Base-by-base conservation (phyloP, 306 rosid genomes). In the Calophaca sinica region DNA sequence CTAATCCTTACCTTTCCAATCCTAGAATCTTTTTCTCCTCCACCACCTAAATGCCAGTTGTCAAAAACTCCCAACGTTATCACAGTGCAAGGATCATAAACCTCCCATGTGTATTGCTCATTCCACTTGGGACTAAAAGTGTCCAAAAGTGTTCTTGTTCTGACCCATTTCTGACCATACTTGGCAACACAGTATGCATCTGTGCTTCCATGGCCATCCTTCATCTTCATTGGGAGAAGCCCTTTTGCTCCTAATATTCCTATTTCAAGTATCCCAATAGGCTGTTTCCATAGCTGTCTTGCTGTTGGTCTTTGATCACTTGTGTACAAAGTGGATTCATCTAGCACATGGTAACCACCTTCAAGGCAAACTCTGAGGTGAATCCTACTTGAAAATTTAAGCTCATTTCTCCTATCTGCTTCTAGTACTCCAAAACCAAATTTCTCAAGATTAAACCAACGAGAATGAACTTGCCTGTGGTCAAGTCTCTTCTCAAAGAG, bases 91-190 rank as follows among this genome's bases (percentile, higher is more conserved):
- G 98, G 96, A 74, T 93, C 96, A 68, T 87, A 88, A 20, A 93
- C 96, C 83, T 93, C 96, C 96, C 96, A 90, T 62, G 98, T 90
- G 86, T 93, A 93, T 79, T 93, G 98, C 86, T 93, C 98, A 48
- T 93, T 93, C 98, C 98, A 93, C 77, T 85, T 90, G 7, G 98
- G 98, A 77, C 68, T 81, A 12, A 84, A 83, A 5, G 91, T 83
- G 79, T 93, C 81, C 0, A 89, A 67, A 54, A 93, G 84, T 14
- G 98, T 93, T 80, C 98, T 72, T 2, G 98, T 93, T 53, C 98
- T 46, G 66, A 93, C 85, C 96, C 98, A 93, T 81, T 93, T 93
- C 63, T 93, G 93, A 66, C 98, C 96, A n/a, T 93, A 90, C 79
- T 89, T 90, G 0, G 90, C 98, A 6, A 90, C 89, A 49, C 94